Percentiles rank a stretch among this genome's conserved stretches.
phyloP scores from a whole-genome alignment of 2,329 filamentous ascomycete species.

The Thielaviopsis ethacetica region DNA sequence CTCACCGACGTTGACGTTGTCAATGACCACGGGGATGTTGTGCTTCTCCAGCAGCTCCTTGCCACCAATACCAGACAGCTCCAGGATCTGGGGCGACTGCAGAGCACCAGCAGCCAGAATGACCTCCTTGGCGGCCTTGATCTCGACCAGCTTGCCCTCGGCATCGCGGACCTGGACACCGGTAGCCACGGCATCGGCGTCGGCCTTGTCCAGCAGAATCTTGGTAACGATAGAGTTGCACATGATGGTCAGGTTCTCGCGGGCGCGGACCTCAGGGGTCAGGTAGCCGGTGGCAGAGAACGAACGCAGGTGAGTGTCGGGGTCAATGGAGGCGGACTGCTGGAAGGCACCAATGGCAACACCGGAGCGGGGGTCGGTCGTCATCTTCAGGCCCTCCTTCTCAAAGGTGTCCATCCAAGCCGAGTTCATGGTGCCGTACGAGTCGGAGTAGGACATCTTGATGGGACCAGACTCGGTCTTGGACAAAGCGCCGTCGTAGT shows the following conservation, averaged over 20 bases:
- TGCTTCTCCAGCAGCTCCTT: slow-evolving; percentile 24
- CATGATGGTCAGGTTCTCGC: slow-evolving; percentile 17
- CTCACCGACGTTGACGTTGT: slow-evolving; percentile 39
- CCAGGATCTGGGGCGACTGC: slow-evolving; percentile 34
- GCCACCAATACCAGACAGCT: slow-evolving; percentile 33
- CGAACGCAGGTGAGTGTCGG: slow-evolving; percentile 18
- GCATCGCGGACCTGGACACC: slow-evolving; percentile 17
- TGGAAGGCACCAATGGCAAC: slow-evolving; percentile 20
- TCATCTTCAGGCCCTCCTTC: slow-evolving; percentile 19
- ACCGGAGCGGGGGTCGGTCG: slow-evolving; percentile 19
- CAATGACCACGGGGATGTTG: slow-evolving; percentile 28
- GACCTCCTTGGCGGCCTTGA: slow-evolving; percentile 26
- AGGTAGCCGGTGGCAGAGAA: slow-evolving; percentile 21
- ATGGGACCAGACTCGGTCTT: slow-evolving; percentile 18
- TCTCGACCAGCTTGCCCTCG: slow-evolving; percentile 11
- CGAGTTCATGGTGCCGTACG: slow-evolving; percentile 18
- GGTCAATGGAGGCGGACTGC: slow-evolving; percentile 19
- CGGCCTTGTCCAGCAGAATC: slow-evolving; percentile 17
- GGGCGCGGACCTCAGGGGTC: slow-evolving; percentile 16
- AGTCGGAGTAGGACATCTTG: slow-evolving; percentile 9
- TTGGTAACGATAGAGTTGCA: slow-evolving; percentile 21
- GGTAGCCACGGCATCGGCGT: slow-evolving; percentile 17
- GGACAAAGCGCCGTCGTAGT: slow-evolving; percentile 18
- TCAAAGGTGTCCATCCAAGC: slow-evolving; percentile 24
- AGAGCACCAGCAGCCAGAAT: slow-evolving; percentile 34